Evolutionary conservation across 805 yeast species (phyloP), one percentile per base, ranked within the genome.

Genomic region (Candida endomychidarum): DNA sequence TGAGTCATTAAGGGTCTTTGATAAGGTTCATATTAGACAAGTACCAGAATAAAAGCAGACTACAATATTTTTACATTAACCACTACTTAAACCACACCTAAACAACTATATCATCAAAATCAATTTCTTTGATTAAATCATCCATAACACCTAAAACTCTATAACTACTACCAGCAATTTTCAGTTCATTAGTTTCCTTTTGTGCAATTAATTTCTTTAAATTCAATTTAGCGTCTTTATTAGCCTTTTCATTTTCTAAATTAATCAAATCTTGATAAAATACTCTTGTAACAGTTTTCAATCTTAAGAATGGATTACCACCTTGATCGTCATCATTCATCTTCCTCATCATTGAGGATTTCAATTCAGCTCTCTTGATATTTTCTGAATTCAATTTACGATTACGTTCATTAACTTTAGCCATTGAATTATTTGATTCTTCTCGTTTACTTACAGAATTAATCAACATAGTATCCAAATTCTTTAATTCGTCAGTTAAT

Each of bases 261-360:
- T 72, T 72, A 46, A 74, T 78, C 34, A 72, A 65, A 40, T 77
- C 75, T 42, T 72, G 70, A 55, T 89, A 88, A 62, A 87, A 91
- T 45, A 87, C 79, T 53, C 86, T 78, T 1, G 97, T 86, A 46
- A 81, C 84, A 1, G 98, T 91, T 58, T 86, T 83, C 56, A 93
- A 75, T 60, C 98, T 80, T 50, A 85, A 79, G 63, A 93, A 93
- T 16, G 99, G 98, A 65, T 93, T 86, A 7, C 71, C 71, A 7
- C 52, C 60, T 52, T 73, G 78, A 39, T 77, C 70, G 30, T 51
- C 68, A 2, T 49, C 41, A 25, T 31, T 35, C 33, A 42, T 41
- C 50, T 63, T 78, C 49, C 81, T 75, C 57, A 65, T 68, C 38
- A 77, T 82, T 15, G 75, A 73, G 34, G 84, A 79, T 51, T 71